phyloP scores from a whole-genome alignment of 2,329 filamentous ascomycete genomes.

The Apiospora kogelbergensis region DNA sequence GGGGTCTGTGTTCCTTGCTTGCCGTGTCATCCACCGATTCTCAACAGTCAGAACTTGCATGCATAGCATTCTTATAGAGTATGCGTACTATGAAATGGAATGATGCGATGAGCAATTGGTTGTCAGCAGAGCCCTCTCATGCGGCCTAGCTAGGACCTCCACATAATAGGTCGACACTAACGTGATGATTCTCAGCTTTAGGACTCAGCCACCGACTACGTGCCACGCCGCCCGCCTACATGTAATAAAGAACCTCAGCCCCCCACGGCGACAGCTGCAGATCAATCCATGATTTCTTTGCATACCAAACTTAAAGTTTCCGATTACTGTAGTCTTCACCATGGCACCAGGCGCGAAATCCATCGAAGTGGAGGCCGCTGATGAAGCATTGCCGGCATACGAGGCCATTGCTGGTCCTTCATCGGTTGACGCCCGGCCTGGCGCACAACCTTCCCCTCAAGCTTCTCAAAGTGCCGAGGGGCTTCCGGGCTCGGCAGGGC shows the following conservation, averaged over 20 bases:
- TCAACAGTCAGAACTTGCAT: not conserved
- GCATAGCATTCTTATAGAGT: not conserved
- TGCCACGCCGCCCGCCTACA: not conserved
- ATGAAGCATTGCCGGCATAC: not conserved
- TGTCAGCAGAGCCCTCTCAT: not conserved
- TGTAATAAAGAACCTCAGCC: not conserved
- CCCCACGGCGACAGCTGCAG: not conserved
- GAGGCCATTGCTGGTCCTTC: constrained; percentile 3
- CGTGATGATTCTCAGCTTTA: not conserved
- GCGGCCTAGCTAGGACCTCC: not conserved
- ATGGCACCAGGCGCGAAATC: not conserved
- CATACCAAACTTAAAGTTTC: not conserved
- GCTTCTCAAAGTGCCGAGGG: not conserved
- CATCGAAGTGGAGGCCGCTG: not conserved
- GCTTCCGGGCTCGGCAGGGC: not conserved
- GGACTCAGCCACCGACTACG: not conserved
- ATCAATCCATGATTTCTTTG: not conserved
- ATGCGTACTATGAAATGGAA: not conserved
- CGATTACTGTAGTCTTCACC: not conserved
- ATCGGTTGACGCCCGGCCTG: not conserved
- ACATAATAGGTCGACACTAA: not conserved
- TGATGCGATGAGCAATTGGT: not conserved
- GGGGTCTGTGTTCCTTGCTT: not conserved
- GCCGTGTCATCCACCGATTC: not conserved
- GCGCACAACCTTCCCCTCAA: not conserved